Percentiles rank a stretch among this genome's conserved stretches.
Evolutionary conservation across 2,329 filamentous ascomycete genomes (phyloP).

Genomic region (Diaporthe batatas): DNA sequence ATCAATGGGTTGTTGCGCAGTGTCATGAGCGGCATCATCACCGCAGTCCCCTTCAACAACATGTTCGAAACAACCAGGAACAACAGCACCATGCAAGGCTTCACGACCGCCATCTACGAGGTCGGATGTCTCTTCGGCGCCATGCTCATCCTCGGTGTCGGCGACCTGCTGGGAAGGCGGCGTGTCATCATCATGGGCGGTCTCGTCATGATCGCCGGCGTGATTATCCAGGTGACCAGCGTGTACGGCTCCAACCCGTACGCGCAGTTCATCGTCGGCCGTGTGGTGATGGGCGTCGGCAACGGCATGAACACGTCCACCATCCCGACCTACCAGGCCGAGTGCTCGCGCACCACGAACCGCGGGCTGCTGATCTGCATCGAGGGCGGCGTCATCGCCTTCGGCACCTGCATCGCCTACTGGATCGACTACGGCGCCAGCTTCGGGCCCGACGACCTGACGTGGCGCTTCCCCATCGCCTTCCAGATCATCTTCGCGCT

Average conservation of each 20-base stretch:
- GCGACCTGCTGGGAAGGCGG: slow-evolving; percentile 64
- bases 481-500: slow-evolving; percentile 54
- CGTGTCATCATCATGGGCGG: slow-evolving; percentile 70
- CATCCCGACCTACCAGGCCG: slow-evolving; percentile 63
- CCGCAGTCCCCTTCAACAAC: slow-evolving; percentile 62
- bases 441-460: slow-evolving; percentile 57
- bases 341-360: slow-evolving; percentile 59
- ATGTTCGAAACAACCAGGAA: slow-evolving; percentile 59
- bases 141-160: slow-evolving; percentile 63
- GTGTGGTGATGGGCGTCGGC: slow-evolving; percentile 65
- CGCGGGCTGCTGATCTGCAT: slow-evolving; percentile 59
- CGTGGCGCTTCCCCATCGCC: slow-evolving; percentile 69
- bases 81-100: slow-evolving; percentile 61
- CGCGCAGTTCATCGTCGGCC: slow-evolving; percentile 62
- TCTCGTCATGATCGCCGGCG: slow-evolving; percentile 70
- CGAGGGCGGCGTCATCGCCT: slow-evolving; percentile 61
- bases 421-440: slow-evolving; percentile 63
- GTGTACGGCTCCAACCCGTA: slow-evolving; percentile 48
- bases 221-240: slow-evolving; percentile 67
- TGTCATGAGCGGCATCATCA: slow-evolving; percentile 68
- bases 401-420: slow-evolving; percentile 57
- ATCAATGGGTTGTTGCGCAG: slow-evolving; percentile 44
- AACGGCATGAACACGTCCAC: slow-evolving; percentile 65
- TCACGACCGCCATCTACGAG: slow-evolving; percentile 63
- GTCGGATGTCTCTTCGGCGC: slow-evolving; percentile 61